phyloP scores from a whole-genome alignment of 1,284 basidiomycete genomes.

The Takashimella koratensis region DNA sequence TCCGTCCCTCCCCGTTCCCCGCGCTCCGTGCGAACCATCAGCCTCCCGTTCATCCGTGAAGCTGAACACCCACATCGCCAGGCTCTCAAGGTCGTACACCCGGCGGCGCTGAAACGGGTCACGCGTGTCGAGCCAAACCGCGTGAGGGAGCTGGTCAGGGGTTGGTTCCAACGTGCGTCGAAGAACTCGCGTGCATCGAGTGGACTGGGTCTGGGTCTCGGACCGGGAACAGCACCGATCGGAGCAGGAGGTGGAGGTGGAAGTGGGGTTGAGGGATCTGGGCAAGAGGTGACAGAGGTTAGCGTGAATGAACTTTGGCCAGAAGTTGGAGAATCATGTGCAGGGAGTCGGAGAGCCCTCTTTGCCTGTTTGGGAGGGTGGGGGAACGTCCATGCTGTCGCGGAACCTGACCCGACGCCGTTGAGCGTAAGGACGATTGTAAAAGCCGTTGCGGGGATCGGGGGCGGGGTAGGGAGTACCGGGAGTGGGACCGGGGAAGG shows the following conservation, averaged over 20 bases:
- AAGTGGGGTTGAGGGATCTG: not conserved
- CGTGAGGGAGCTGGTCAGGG: not conserved
- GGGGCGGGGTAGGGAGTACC: not conserved
- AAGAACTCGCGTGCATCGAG: not conserved
- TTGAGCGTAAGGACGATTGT: not conserved
- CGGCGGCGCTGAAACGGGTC: constrained; percentile 19
- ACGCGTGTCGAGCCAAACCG: not conserved
- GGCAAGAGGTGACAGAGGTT: not conserved
- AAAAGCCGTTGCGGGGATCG: not conserved
- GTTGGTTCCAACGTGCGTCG: not conserved
- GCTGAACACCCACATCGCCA: constrained; percentile 48
- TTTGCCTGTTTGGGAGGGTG: not conserved
- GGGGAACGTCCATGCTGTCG: not conserved
- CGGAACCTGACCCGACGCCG: not conserved
- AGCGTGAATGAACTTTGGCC: not conserved
- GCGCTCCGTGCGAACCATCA: constrained; percentile 43
- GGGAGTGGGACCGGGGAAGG: not conserved
- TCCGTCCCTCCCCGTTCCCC: constrained; percentile 45
- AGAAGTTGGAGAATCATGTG: not conserved
- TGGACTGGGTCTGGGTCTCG: not conserved
- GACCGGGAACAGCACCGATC: not conserved
- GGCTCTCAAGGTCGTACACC: constrained; percentile 55
- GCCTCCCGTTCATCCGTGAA: constrained; percentile 46
- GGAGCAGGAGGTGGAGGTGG: not conserved
- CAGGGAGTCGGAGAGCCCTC: not conserved